phyloP scores from a whole-genome alignment of 2,329 filamentous ascomycete species.

The Diaporthe destruens region DNA sequence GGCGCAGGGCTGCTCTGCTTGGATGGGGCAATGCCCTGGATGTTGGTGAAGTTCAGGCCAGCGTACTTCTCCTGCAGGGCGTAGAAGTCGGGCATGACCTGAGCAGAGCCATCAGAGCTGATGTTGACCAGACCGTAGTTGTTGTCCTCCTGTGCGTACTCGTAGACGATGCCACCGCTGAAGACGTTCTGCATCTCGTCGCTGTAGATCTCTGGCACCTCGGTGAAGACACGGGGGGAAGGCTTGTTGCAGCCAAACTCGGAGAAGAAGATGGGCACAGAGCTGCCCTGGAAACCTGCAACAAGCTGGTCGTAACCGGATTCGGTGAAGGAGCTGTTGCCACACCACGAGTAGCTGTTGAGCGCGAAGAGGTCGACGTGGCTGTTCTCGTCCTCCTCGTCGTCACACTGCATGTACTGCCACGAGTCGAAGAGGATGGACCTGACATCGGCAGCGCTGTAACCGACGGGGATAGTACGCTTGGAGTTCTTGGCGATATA shows the following conservation, averaged over 20 bases:
- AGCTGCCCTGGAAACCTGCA: conserved; percentile 72
- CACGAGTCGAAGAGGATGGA: conserved; percentile 79
- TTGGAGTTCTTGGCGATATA: conserved; percentile 80
- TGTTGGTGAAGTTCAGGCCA: conserved; percentile 76
- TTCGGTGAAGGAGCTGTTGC: conserved; percentile 65
- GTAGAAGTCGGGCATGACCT: conserved; percentile 75
- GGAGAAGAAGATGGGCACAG: conserved; percentile 84
- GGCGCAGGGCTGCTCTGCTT: conserved; percentile 67
- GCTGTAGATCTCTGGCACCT: conserved; percentile 80
- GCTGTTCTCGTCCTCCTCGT: conserved; percentile 68
- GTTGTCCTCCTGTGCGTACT: conserved; percentile 80
- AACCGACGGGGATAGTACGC: conserved; percentile 80
- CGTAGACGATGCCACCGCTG: conserved; percentile 84
- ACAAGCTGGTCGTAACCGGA: conserved; percentile 70
- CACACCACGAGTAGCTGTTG: conserved; percentile 80
- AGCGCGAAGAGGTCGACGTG: conserved; percentile 81
- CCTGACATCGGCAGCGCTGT: conserved; percentile 85
- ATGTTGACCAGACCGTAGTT: conserved; percentile 75
- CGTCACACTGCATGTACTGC: conserved; percentile 78
- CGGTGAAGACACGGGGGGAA: conserved; percentile 79
- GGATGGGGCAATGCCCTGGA: conserved; percentile 73
- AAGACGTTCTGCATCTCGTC: conserved; percentile 76
- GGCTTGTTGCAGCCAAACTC: conserved; percentile 84
- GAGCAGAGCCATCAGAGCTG: conserved; percentile 67
- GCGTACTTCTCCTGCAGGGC: conserved; percentile 81